Percentiles rank a stretch among this genome's conserved stretches.
Evolutionary conservation across 2,329 filamentous ascomycete species (phyloP).

Genomic region (Teratosphaeria gauchensis): DNA sequence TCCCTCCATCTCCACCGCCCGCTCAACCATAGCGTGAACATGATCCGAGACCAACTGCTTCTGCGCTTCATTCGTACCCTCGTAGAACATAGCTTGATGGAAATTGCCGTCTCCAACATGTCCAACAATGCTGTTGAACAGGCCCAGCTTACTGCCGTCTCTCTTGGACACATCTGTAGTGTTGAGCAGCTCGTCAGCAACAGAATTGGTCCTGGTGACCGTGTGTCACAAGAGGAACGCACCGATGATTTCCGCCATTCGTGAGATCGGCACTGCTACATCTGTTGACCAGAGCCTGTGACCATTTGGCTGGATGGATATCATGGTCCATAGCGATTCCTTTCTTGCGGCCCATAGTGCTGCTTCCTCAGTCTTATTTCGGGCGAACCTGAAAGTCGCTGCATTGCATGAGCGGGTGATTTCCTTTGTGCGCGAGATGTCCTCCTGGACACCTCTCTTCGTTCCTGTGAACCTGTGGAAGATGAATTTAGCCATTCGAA

Average conservation of each 20-base stretch:
- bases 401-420: slow-evolving; percentile 45
- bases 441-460: slow-evolving; percentile 64
- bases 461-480: slow-evolving; percentile 56
- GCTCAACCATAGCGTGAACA: slow-evolving; percentile 80
- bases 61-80: slow-evolving; percentile 59
- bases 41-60: slow-evolving; percentile 66
- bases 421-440: slow-evolving; percentile 57
- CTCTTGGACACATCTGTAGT: slow-evolving; percentile 62
- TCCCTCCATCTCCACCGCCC: slow-evolving; percentile 89
- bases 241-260: slow-evolving; percentile 53
- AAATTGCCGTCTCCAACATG: slow-evolving; percentile 94
- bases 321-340: slow-evolving; percentile 52
- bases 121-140: slow-evolving; percentile 80
- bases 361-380: slow-evolving; percentile 43
- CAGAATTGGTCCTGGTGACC: neutral
- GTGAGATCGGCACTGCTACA: slow-evolving; percentile 51
- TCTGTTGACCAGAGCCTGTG: slow-evolving; percentile 54
- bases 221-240: neutral
- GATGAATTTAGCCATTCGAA: neutral
- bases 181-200: neutral
- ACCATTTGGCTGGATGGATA: slow-evolving; percentile 45
- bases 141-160: slow-evolving; percentile 73
- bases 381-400: slow-evolving; percentile 47
- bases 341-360: slow-evolving; percentile 53
- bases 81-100: slow-evolving; percentile 85